Evolutionary conservation across 257 asterid species (phyloP), one percentile per base, ranked within the genome.

Genomic region (Rubia yunnanensis): DNA sequence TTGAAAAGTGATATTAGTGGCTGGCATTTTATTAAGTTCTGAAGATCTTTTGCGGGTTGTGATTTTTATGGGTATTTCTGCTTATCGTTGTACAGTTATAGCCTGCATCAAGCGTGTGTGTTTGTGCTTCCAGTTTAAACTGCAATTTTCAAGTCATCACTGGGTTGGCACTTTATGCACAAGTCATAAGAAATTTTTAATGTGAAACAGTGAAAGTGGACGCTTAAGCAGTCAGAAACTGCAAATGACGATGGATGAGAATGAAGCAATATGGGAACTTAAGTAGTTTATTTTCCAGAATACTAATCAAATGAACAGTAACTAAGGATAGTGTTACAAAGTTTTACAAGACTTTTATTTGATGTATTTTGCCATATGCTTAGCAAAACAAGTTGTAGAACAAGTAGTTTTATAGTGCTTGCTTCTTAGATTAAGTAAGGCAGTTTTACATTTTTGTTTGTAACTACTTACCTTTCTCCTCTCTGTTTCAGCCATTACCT

Each of bases 401-500:
- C 14, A 10, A 39, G 17, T 18, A 39, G n/a, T 41, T 41, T 41
- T 2, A 41, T 4, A 41, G 50, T 15, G 52, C 7, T 8, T 27
- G 10, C 10, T 24, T 14, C 11, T 57, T 17, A 15, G 20, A 27
- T 56, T 8, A 2, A 56, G 32, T 56, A 10, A 50, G 4, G n/a
- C 6, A 46, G 23, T 26, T 55, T 26, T 39, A 24, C 32, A 3
- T 13, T 70, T 31, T 36, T 26, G 28, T 52, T 70, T 55, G 35
- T 34, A 27, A 32, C 38, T 60, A 30, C 28, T 27, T 57, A 31
- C 70, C 35, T 68, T 35, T 35, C 54, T 60, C 30, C 24, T 68
- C 14, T 52, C 60, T 41, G 36, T 75, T 84, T 83, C 95, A 94
- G 99, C 99, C 77, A 94, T 94, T 56, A 76, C 74, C 65, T 86